Conservation (phyloP, 164 flowering plant species). For the Liquidambar formosana region DNA sequence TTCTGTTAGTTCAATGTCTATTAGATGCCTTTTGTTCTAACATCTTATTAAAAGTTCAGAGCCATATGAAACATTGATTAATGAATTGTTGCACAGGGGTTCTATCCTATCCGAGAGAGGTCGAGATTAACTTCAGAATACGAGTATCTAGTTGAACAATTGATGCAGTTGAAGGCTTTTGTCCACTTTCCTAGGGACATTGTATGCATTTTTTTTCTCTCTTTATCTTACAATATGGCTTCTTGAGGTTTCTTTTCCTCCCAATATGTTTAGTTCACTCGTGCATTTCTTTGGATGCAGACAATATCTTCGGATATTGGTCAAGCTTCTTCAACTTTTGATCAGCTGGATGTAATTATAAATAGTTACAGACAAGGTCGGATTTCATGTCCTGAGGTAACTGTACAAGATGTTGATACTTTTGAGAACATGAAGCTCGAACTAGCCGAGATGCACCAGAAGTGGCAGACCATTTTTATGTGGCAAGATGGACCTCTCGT, state of each 20-base stretch:
- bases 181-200: slow-evolving; percentile 26
- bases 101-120: slow-evolving; percentile 87
- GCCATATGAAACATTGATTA: background rate
- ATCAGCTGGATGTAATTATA: slow-evolving; percentile 36
- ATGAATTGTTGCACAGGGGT: slow-evolving; percentile 58
- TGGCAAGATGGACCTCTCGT: slow-evolving; percentile 99
- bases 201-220: slow-evolving; percentile 39
- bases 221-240: background rate
- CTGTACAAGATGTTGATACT: slow-evolving; percentile 38
- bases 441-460: slow-evolving; percentile 47
- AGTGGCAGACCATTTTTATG: slow-evolving; percentile 78
- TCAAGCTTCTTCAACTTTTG: slow-evolving; percentile 57
- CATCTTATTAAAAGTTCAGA: background rate
- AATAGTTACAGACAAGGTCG: slow-evolving; percentile 37
- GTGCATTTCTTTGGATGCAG: slow-evolving; percentile 39
- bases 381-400: slow-evolving; percentile 34
- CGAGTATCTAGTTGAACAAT: slow-evolving; percentile 37
- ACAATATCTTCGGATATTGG: slow-evolving; percentile 62
- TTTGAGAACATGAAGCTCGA: slow-evolving; percentile 41
- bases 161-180: slow-evolving; percentile 50
- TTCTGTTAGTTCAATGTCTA: background rate
- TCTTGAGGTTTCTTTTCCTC: background rate
- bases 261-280: background rate
- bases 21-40: background rate
- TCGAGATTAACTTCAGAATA: slow-evolving; percentile 55